Conservation (phyloP, 768 basidiomycete species). For the Tricholoma furcatifolium region DNA sequence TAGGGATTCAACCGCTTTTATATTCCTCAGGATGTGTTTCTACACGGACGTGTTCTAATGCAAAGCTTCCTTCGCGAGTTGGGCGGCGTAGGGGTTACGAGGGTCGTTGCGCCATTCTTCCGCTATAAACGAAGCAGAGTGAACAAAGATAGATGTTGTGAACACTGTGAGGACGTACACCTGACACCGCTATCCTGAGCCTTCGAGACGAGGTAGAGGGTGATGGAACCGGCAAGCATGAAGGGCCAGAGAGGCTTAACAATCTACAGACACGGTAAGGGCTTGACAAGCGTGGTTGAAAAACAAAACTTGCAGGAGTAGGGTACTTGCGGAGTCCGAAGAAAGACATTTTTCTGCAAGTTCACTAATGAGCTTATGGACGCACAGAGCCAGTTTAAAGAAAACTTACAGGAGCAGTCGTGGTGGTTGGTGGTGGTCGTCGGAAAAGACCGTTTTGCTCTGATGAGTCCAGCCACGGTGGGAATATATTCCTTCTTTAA, state of each 20-base stretch:
- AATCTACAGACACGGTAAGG: conserved; percentile 42
- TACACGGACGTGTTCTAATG: conserved; percentile 31
- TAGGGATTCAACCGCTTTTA: conserved; percentile 11
- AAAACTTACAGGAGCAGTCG: conserved; percentile 9
- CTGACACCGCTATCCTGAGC: conserved; percentile 68
- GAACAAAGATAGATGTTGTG: neutral
- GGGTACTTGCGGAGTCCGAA: conserved; percentile 81
- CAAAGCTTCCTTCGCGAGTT: conserved; percentile 64
- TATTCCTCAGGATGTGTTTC: conserved; percentile 3
- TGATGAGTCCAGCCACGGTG: conserved; percentile 31
- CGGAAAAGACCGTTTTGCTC: conserved; percentile 40
- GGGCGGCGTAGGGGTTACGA: conserved; percentile 79
- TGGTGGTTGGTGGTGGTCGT: conserved; percentile 25
- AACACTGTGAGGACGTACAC: conserved; percentile 48
- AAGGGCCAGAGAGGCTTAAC: conserved; percentile 80
- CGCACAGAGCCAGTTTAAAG: neutral
- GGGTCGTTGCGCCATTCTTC: conserved; percentile 71
- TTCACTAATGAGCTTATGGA: neutral
- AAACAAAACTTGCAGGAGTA: conserved; percentile 57
- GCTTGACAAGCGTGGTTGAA: neutral
- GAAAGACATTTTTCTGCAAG: conserved; percentile 56
- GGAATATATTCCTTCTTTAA: conserved; percentile 25
- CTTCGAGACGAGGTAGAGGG: conserved; percentile 64
- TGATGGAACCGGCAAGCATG: conserved; percentile 62
- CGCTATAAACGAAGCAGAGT: conserved; percentile 37